Evolutionary conservation across 768 basidiomycete genomes (phyloP).

Genomic region (Auricularia auricula-judae): DNA sequence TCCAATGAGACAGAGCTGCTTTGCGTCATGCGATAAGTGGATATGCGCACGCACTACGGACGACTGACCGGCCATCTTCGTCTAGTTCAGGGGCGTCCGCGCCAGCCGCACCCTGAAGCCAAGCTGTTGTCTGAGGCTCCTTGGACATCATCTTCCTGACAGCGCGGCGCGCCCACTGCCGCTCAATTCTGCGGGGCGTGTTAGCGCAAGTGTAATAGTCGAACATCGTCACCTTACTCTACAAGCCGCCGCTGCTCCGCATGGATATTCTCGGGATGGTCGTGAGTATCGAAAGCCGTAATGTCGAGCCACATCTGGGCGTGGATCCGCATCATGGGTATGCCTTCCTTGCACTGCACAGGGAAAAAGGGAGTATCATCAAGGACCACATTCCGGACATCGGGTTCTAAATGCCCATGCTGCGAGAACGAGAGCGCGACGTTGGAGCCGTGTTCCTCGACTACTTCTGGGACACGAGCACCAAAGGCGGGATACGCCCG

Average conservation of each 20-base stretch:
- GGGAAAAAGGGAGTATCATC: background rate
- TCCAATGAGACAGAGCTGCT: too few relatives aligned
- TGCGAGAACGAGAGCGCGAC: too few relatives aligned
- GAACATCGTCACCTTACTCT: too few relatives aligned
- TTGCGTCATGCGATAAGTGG: background rate
- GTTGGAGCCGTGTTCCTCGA: too few relatives aligned
- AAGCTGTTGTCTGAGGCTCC: background rate
- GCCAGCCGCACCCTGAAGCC: slow-evolving; percentile 2
- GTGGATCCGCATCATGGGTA: background rate
- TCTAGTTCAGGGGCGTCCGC: slow-evolving; percentile 5
- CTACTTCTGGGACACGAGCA: too few relatives aligned
- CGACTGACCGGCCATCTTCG: background rate
- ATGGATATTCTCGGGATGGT: too few relatives aligned
- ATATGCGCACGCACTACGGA: background rate
- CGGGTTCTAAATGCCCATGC: too few relatives aligned
- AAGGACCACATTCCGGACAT: too few relatives aligned
- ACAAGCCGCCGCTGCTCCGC: too few relatives aligned
- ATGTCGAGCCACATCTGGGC: too few relatives aligned
- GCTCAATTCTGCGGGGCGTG: background rate
- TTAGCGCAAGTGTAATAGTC: too few relatives aligned
- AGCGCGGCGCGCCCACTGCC: background rate
- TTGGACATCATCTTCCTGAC: background rate
- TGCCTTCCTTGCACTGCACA: background rate
- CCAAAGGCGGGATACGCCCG: background rate
- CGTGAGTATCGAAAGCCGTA: too few relatives aligned